Base-by-base conservation (phyloP, 176 grass and related monocot genomes). In the Stipa capillata region DNA sequence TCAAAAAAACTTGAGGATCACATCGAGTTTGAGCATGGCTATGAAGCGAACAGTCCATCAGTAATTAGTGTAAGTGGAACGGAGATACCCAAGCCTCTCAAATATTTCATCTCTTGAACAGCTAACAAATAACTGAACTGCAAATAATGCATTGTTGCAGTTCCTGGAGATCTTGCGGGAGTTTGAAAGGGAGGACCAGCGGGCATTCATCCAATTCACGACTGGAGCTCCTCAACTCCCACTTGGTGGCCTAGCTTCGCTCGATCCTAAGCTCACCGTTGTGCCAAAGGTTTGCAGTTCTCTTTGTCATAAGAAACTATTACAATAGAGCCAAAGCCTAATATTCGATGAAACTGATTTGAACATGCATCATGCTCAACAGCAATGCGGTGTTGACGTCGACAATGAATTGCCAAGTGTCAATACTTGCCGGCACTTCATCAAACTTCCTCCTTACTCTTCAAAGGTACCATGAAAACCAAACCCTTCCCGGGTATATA, bases 381-480 rank as follows among this genome's bases (percentile, higher is more conserved):
- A 93, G 88, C 82, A 93, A 69, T 88, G 82, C 10, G 85, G 85
- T 48, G 64, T 79, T 32, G 77, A 77, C 25, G 79, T 74, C 14
- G 79, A 93, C 15, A 35, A 87, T 4, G 91, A 90, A 20, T 54
- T 93, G 50, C 85, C 91, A 34, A 93, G 88, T 12, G 91, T 93
- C 41, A 93, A 90, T 48, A 90, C 88, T 18, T 93, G 91, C 52
- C 81, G 78, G 71, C 88, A 93, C 62, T 93, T 70, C 42, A 69
- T 93, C 74, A 93, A 90, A 69, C 91, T 93, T 29, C 91, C 91
- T 76, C 74, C 91, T 21, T 93, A 93, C 82, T 87, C 87, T n/a
- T 90, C 91, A 1, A 93, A 93, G 88, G 91, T 93, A 80, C 32
- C 28, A 35, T 52, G 24, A 76, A 73, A 58, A 53, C n/a, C n/a